phyloP scores from a whole-genome alignment of 2,329 filamentous ascomycete genomes.

The Xylaria hypoxylon region DNA sequence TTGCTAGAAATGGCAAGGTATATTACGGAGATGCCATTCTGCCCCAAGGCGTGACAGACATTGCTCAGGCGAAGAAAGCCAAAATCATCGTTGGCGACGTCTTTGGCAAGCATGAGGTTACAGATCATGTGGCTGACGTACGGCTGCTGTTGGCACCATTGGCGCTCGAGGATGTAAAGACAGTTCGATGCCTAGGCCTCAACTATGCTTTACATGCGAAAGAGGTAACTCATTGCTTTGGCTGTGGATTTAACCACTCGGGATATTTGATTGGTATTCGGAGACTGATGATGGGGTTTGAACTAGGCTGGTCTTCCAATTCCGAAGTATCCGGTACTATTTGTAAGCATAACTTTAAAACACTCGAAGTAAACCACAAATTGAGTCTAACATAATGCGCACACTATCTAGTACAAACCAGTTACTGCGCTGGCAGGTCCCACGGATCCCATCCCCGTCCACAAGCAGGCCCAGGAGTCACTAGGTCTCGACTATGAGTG shows the following conservation, averaged over 20 bases:
- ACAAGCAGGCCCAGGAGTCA: slow-evolving; percentile 71
- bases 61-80: slow-evolving; percentile 70
- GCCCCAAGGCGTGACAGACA: slow-evolving; percentile 68
- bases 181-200: slow-evolving; percentile 75
- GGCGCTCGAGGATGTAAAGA: slow-evolving; percentile 70
- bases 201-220: slow-evolving; percentile 80
- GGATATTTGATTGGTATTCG: not conserved
- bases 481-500: slow-evolving; percentile 83
- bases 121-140: slow-evolving; percentile 69
- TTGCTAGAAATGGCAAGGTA: slow-evolving; percentile 74
- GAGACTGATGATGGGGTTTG: slow-evolving; percentile 21
- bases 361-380: not conserved
- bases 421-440: slow-evolving; percentile 73
- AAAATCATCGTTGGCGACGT: slow-evolving; percentile 73
- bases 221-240: slow-evolving; percentile 59
- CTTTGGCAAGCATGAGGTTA: slow-evolving; percentile 73
- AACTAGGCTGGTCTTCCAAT: slow-evolving; percentile 70
- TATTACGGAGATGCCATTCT: slow-evolving; percentile 83
- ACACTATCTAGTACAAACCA: slow-evolving; percentile 69
- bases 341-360: slow-evolving; percentile 59
- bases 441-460: slow-evolving; percentile 73
- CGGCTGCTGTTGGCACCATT: slow-evolving; percentile 72
- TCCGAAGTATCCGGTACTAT: slow-evolving; percentile 78
- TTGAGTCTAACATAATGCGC: slow-evolving; percentile 7
- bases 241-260: not conserved